Evolutionary conservation across 495 filamentous ascomycete genomes (phyloP), one percentile per base, ranked within the genome.

Genomic region (Hypomontagnella monticulosa): DNA sequence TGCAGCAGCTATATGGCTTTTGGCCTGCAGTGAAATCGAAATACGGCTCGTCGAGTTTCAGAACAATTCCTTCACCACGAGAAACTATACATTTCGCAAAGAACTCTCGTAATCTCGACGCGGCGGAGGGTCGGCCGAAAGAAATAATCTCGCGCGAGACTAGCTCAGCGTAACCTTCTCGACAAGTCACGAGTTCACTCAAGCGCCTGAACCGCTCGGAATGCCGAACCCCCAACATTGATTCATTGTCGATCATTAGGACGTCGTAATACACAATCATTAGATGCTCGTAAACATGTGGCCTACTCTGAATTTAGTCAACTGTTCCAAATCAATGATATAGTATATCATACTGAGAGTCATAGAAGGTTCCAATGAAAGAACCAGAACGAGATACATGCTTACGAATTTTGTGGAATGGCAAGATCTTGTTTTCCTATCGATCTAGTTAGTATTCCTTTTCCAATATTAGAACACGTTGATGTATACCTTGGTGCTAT

Each of bases 191-290:
- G 6, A 92, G 70, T 2, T 85, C 72, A 48, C 84, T 79, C 8
- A 97, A 76, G 9, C 84, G 76, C 20, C 78, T 69, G 47, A 89
- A 82, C 32, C 93, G 82, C 62, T 85, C 75, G 2, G 82, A 84
- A 56, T 92, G 85, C 8, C 85, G 81, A 41, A 79, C 76, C 15
- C 78, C 77, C 7, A 96, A 71, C 3, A 92, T 79, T 2, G 87
- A 82, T 52, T 89, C 78, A 47, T 91, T 80, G 72, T 97, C 89
- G 12, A 91, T 67, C 40, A 94, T 74, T 10, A 96, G 76, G 4
- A 93, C 73, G 68, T 96, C 93, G 60, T 89, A 96, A 68, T 92
- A 91, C 5, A 95, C 76, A 4, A 96, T 86, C 89, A 94, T 93
- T 4, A 96, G 76, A 65, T 94, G 89, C 57, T 94, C 91, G 73